Percentiles rank a stretch among this genome's conserved stretches.
Conservation (phyloP, 176 grass and related monocot species). For the Secale cereale region DNA sequence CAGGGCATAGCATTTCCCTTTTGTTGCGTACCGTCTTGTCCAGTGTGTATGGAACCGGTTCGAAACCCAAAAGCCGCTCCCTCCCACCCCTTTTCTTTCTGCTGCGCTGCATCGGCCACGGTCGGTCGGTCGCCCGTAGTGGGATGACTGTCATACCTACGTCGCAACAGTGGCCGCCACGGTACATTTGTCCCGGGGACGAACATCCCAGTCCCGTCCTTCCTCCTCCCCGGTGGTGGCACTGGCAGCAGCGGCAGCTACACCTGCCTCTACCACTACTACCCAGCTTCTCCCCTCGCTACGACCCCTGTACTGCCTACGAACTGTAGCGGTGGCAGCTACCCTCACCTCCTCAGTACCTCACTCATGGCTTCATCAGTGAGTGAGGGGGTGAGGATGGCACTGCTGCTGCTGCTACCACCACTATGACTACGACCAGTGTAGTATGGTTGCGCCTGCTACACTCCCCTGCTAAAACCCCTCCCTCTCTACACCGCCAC, state of each 20-base stretch:
- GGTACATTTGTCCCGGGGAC: neutral
- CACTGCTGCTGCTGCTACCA: no score
- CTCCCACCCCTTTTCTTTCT: no score
- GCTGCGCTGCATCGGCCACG: no score
- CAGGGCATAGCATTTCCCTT: neutral
- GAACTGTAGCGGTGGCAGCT: neutral
- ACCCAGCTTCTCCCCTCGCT: no score
- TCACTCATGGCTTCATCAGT: neutral
- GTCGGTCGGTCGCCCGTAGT: neutral
- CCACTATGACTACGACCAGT: neutral
- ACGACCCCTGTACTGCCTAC: neutral
- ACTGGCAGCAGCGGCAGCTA: no score
- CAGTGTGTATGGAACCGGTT: conserved; percentile 17
- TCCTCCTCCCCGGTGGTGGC: neutral
- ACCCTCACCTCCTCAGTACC: neutral
- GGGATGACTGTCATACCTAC: neutral
- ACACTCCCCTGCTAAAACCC: neutral
- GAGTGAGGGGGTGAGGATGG: neutral
- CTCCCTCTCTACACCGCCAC: no score
- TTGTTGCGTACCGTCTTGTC: neutral
- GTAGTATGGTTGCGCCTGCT: neutral
- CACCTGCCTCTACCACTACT: no score
- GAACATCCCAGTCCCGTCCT: neutral
- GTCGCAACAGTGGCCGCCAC: neutral
- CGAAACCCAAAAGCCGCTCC: neutral